Conservation (phyloP, 169 alveolate genomes). For the Plasmodium malariae region DNA sequence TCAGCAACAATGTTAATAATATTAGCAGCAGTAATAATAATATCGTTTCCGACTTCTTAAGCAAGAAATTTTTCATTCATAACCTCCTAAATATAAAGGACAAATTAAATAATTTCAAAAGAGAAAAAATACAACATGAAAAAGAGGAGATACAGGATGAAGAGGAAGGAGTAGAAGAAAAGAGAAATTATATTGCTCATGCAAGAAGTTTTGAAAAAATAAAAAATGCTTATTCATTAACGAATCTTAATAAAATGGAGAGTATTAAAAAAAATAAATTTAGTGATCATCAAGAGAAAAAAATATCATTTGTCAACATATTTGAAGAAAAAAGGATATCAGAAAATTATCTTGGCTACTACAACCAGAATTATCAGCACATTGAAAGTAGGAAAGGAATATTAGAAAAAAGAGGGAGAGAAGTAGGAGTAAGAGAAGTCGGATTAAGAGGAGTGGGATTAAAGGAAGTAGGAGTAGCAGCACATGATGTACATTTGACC, state of each 20-base stretch:
- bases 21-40: background rate
- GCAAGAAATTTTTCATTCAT: background rate
- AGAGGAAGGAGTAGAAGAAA: constrained; percentile 17
- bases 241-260: constrained; percentile 5
- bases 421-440: background rate
- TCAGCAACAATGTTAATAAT: background rate
- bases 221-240: constrained; percentile 11
- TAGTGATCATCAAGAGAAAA: background rate
- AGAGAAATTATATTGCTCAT: constrained; percentile 21
- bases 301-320: background rate
- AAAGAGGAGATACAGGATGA: too few relatives aligned
- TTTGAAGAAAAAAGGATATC: background rate
- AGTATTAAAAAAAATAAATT: background rate
- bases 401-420: constrained; percentile 7
- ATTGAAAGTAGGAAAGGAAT: background rate
- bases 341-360: background rate
- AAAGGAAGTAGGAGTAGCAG: too few relatives aligned
- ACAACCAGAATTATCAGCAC: background rate
- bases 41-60: background rate
- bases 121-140: constrained; percentile 35
- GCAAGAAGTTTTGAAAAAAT: constrained; percentile 21
- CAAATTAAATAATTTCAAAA: constrained; percentile 45
- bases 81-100: constrained; percentile 14
- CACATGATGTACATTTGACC: too few relatives aligned
- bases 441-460: background rate